Percentiles rank a stretch among this genome's conserved stretches.
phyloP scores from a whole-genome alignment of 352 stramenopile genomes.

The Pythium rishiriense region DNA sequence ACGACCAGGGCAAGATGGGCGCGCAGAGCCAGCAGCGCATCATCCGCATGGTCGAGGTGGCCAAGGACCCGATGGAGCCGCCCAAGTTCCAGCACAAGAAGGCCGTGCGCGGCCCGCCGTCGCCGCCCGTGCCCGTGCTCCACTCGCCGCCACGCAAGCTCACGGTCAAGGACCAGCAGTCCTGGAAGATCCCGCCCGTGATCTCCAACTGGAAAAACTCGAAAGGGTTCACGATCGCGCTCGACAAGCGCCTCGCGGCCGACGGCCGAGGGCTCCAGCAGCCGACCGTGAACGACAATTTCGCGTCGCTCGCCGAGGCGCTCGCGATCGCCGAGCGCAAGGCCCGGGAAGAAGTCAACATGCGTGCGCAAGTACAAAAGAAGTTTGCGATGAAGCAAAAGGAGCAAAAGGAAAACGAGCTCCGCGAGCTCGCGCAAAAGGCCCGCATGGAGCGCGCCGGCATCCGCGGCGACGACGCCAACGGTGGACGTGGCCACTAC shows the following conservation, averaged over 20 bases:
- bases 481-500: slow-evolving; percentile 25
- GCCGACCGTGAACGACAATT: slow-evolving; percentile 98
- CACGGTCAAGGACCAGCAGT: slow-evolving; percentile 92
- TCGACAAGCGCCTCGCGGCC: slow-evolving; percentile 98
- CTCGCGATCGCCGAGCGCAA: slow-evolving; percentile 98
- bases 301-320: slow-evolving; percentile 96
- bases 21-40: slow-evolving; percentile 90
- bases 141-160: slow-evolving; percentile 93
- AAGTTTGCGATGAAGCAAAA: slow-evolving; percentile 92
- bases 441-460: slow-evolving; percentile 92
- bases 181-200: slow-evolving; percentile 99
- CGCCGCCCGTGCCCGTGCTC: slow-evolving; percentile 90
- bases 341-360: slow-evolving; percentile 96
- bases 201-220: slow-evolving; percentile 99
- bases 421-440: slow-evolving; percentile 93
- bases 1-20: slow-evolving; percentile 71
- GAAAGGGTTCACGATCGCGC: slow-evolving; percentile 98
- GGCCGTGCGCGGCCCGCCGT: slow-evolving; percentile 88
- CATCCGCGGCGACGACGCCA: slow-evolving; percentile 38
- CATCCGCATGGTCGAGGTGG: slow-evolving; percentile 98
- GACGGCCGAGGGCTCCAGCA: slow-evolving; percentile 96
- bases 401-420: slow-evolving; percentile 95
- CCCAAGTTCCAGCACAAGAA: slow-evolving; percentile 99
- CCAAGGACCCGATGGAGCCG: slow-evolving; percentile 98
- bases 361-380: slow-evolving; percentile 90